Percentiles rank a stretch among this genome's conserved stretches.
These are phyloP conservation scores for Scleroderma citrinum DNA, from an alignment of 768 basidiomycete genomes.

Conservation along the genomic window DNA sequence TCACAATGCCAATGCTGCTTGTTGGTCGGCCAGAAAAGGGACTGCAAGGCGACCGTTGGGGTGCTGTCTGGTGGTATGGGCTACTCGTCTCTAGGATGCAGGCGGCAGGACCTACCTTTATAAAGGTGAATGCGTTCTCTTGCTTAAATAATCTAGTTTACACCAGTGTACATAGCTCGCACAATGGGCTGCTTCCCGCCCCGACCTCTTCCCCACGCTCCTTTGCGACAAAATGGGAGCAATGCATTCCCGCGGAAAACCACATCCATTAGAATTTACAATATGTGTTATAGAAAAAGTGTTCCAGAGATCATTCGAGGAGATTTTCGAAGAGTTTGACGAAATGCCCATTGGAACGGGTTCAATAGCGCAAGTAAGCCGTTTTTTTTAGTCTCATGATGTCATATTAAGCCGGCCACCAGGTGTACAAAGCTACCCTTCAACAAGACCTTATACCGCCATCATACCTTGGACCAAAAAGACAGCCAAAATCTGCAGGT, in stretches of 20 bases:
- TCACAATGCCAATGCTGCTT: constrained; percentile 80
- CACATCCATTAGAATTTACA: constrained; percentile 79
- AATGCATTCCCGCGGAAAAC: constrained; percentile 82
- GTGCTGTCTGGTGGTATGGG: constrained; percentile 97
- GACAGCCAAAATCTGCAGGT: constrained; percentile 42
- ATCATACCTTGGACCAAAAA: constrained; percentile 74
- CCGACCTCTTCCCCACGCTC: constrained; percentile 83
- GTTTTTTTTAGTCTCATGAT: constrained; percentile 1
- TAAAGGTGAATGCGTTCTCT: constrained; percentile 59
- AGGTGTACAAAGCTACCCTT: constrained; percentile 88
- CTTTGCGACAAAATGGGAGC: constrained; percentile 82
- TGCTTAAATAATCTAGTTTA: constrained; percentile 5
- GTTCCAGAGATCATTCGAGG: constrained; percentile 75
- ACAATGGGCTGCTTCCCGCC: constrained; percentile 97
- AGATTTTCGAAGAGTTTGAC: constrained; percentile 91
- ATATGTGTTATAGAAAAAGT: constrained; percentile 74
- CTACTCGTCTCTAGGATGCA: constrained; percentile 87
- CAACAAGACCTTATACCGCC: constrained; percentile 81
- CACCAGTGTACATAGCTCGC: constrained; percentile 54
- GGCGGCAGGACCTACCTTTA: constrained; percentile 92
- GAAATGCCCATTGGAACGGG: constrained; percentile 90
- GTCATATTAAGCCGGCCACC: background rate
- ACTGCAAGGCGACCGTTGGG: constrained; percentile 77
- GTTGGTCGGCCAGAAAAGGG: constrained; percentile 50
- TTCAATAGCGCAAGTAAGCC: constrained; percentile 82